Evolutionary conservation across 192 early-diverging fungal genomes (phyloP).

Genomic region (Podila epicladia): DNA sequence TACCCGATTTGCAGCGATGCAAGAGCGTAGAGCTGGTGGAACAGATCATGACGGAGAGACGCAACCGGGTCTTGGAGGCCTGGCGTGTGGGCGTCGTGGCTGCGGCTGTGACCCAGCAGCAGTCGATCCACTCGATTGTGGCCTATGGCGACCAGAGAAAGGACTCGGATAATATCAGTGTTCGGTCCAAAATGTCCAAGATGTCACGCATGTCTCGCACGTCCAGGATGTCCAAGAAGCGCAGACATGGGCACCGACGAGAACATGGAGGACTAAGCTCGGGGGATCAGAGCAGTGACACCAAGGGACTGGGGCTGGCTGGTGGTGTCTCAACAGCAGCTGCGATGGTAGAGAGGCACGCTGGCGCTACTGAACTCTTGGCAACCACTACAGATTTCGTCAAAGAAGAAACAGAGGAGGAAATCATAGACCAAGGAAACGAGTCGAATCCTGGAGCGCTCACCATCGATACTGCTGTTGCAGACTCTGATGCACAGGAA

Average conservation of each 20-base stretch:
- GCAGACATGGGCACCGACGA: neutral
- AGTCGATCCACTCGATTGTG: slow-evolving; percentile 35
- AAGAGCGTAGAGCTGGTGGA: slow-evolving; percentile 42
- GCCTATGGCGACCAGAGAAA: slow-evolving; percentile 23
- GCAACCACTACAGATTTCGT: neutral
- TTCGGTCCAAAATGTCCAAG: slow-evolving; percentile 32
- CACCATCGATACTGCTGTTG: slow-evolving; percentile 2
- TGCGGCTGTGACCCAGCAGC: slow-evolving; percentile 42
- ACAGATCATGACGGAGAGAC: slow-evolving; percentile 35
- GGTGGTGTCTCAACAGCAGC: slow-evolving; percentile 4
- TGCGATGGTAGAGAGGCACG: neutral
- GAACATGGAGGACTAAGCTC: neutral
- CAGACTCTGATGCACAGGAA: neutral
- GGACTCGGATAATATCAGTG: slow-evolving; percentile 31
- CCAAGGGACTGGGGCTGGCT: slow-evolving; percentile 10
- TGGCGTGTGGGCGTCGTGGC: slow-evolving; percentile 54
- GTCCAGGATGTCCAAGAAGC: neutral
- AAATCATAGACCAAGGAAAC: slow-evolving; percentile 1
- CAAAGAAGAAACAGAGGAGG: neutral
- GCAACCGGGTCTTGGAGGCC: slow-evolving; percentile 52
- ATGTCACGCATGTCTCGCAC: slow-evolving; percentile 10
- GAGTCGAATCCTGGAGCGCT: neutral
- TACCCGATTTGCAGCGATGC: slow-evolving; percentile 35
- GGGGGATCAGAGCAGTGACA: neutral
- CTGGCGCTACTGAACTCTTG: neutral